Evolutionary conservation across 495 filamentous ascomycete species (phyloP).

Genomic region (Rusavskia elegans): DNA sequence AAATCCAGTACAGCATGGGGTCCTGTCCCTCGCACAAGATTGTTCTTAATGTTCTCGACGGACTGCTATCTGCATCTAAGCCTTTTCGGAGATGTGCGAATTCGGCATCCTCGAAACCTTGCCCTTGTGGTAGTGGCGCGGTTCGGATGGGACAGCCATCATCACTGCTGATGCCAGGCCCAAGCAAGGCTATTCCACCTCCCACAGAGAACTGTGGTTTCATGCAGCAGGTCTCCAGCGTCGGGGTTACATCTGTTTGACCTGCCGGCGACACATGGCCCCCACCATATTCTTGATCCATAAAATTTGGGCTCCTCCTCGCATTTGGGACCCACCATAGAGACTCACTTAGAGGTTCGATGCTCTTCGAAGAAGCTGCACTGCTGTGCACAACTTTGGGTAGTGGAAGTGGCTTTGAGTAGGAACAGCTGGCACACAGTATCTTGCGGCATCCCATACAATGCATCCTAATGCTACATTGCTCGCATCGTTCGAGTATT

Average conservation of each 20-base stretch:
- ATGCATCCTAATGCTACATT: conserved; percentile 48
- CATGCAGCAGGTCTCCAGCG: conserved; percentile 40
- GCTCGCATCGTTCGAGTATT: conserved; percentile 42
- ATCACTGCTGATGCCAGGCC: conserved; percentile 27
- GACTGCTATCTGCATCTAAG: background rate
- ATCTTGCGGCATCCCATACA: conserved; percentile 47
- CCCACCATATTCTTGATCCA: conserved; percentile 38
- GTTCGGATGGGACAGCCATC: conserved; percentile 41
- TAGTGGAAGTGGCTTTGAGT: conserved; percentile 34
- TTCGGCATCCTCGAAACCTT: conserved; percentile 40
- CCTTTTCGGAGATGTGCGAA: conserved; percentile 10
- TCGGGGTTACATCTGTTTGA: conserved; percentile 20
- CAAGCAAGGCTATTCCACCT: conserved; percentile 42
- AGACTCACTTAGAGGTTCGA: conserved; percentile 11
- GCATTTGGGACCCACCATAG: conserved; percentile 46
- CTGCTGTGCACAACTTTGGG: conserved; percentile 17
- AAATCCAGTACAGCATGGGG: conserved; percentile 34
- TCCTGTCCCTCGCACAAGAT: conserved; percentile 21
- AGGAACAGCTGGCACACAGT: conserved; percentile 44
- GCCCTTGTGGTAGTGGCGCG: conserved; percentile 36
- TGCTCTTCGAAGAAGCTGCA: conserved; percentile 5
- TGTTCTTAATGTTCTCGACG: background rate
- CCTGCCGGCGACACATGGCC: conserved; percentile 16
- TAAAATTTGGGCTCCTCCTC: conserved; percentile 35
- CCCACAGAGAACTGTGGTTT: conserved; percentile 46